Evolutionary conservation across 169 alveolate genomes (phyloP).

Genomic region (Perkinsus marinus): DNA sequence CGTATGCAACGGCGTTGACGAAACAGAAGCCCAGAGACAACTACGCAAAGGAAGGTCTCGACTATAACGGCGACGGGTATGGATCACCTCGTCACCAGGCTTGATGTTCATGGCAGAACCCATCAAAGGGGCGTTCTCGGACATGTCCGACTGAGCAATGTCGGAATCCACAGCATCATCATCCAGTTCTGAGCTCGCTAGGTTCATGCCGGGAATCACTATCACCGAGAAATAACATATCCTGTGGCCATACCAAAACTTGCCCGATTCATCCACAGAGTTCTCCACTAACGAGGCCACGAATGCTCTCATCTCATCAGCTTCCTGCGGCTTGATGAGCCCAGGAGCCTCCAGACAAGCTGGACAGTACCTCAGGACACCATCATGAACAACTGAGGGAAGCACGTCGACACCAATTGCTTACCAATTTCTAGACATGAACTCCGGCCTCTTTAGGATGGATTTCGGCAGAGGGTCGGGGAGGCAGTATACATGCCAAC

Average conservation of each 20-base stretch:
- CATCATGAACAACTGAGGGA: no score
- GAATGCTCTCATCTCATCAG: background rate
- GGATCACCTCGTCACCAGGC: background rate
- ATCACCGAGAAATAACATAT: background rate
- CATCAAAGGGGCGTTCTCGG: background rate
- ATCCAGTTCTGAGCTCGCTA: background rate
- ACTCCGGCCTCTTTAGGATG: background rate
- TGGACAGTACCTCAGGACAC: background rate
- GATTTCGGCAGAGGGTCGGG: background rate
- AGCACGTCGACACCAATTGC: no score
- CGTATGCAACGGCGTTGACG: background rate
- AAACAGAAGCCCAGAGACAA: background rate
- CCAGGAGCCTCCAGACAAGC: background rate
- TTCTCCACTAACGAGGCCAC: background rate
- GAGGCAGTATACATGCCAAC: background rate
- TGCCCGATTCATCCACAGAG: background rate
- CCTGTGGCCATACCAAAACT: background rate
- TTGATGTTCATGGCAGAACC: background rate
- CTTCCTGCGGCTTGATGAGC: background rate
- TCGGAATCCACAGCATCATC: background rate
- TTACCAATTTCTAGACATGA: background rate
- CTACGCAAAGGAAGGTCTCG: background rate
- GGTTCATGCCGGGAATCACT: background rate
- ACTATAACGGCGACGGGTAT: background rate
- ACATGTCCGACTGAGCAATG: background rate